A percentile compares a stretch with the other conserved stretches of the same genome.
Conservation (phyloP, 495 filamentous ascomycete species). For the Aspergillus heteromorphus region DNA sequence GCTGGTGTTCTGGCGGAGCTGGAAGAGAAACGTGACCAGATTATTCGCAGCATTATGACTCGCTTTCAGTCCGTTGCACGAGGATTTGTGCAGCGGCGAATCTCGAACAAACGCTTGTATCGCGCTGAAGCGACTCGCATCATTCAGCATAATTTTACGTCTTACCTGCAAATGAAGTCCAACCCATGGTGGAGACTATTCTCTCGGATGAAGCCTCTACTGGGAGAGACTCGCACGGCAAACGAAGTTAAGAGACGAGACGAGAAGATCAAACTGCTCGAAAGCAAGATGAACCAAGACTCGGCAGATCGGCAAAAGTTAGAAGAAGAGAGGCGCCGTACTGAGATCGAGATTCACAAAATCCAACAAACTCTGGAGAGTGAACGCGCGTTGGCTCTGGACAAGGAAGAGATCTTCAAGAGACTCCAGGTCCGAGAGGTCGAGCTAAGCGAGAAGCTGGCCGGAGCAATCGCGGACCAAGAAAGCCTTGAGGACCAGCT, state of each 20-base stretch:
- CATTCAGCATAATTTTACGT: conserved; percentile 86
- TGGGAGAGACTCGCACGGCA: conserved; percentile 85
- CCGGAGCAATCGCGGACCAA: conserved; percentile 91
- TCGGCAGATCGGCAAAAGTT: conserved; percentile 67
- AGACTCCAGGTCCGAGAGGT: conserved; percentile 83
- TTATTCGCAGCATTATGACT: conserved; percentile 89
- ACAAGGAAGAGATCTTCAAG: conserved; percentile 98
- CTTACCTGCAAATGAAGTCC: conserved; percentile 79
- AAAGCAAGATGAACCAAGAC: conserved; percentile 76
- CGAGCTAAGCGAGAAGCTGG: conserved; percentile 85
- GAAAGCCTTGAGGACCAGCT: conserved; percentile 90
- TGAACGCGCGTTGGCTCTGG: conserved; percentile 86
- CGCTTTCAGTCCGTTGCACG: conserved; percentile 90
- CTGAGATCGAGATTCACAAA: conserved; percentile 78
- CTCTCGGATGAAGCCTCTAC: conserved; percentile 89
- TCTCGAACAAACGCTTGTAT: conserved; percentile 87
- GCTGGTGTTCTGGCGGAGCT: conserved; percentile 94
- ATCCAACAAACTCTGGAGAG: conserved; percentile 92
- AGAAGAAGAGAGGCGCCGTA: conserved; percentile 87
- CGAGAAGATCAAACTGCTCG: conserved; percentile 82
- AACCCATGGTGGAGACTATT: conserved; percentile 98
- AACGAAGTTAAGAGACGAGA: conserved; percentile 91
- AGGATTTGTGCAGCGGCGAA: conserved; percentile 80
- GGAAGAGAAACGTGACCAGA: conserved; percentile 86
- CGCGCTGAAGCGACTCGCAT: conserved; percentile 91